Evolutionary conservation across 257 asterid genomes (phyloP).

Genomic region (Voacanga thouarsii): DNA sequence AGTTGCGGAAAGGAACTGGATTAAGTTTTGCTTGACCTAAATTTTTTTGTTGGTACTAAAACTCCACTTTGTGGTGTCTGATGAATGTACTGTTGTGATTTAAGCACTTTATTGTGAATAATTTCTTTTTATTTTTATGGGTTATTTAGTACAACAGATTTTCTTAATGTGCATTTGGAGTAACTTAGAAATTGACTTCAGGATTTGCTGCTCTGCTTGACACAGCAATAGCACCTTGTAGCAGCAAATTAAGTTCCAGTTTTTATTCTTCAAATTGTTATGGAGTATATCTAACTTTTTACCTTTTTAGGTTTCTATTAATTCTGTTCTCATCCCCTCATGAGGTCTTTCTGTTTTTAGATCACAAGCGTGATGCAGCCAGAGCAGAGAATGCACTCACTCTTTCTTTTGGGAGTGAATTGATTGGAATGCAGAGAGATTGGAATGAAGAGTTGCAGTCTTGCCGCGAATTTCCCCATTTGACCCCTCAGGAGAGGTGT

Average conservation of each 20-base stretch:
- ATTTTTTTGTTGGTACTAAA: background rate
- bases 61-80: background rate
- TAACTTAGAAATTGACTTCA: background rate
- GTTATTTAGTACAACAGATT: background rate
- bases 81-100: background rate
- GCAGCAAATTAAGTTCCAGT: background rate
- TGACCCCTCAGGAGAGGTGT: constrained; percentile 90
- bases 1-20: background rate
- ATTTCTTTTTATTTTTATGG: background rate
- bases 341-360: constrained; percentile 42
- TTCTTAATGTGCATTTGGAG: background rate
- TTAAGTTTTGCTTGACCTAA: background rate
- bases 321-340: constrained; percentile 15
- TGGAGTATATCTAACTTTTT: background rate
- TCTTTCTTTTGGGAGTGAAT: constrained; percentile 90
- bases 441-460: constrained; percentile 98
- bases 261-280: background rate
- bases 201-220: background rate
- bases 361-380: constrained; percentile 92
- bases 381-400: constrained; percentile 86
- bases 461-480: constrained; percentile 88
- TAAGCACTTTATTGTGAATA: background rate
- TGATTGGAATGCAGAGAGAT: constrained; percentile 98
- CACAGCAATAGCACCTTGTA: background rate
- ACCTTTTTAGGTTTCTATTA: constrained; percentile 8